A percentile compares a stretch with the other conserved stretches of the same genome.
These are phyloP conservation scores for Monosporascus sp. DNA, from an alignment of 2,329 filamentous ascomycete species.

Conservation along the genomic window DNA sequence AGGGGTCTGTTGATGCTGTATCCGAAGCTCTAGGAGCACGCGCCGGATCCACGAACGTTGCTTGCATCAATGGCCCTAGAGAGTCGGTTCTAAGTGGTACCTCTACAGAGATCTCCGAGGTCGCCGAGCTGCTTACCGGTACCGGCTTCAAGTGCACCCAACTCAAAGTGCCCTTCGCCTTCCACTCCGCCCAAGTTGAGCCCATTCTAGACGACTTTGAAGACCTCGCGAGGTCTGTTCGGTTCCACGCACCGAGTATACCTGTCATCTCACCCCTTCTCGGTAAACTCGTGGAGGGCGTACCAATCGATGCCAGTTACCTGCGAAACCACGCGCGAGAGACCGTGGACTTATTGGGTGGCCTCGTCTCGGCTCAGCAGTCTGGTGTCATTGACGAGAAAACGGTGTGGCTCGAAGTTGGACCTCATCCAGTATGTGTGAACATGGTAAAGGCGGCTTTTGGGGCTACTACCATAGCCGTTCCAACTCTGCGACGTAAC, in stretches of 20 bases:
- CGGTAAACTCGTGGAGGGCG: conserved; percentile 53
- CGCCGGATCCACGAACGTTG: conserved; percentile 40
- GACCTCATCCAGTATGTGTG: conserved; percentile 66
- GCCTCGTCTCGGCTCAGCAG: conserved; percentile 52
- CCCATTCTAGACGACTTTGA: conserved; percentile 57
- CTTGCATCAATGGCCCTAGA: conserved; percentile 70
- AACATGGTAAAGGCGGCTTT: conserved; percentile 64
- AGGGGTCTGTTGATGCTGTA: conserved; percentile 45
- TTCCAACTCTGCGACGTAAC: conserved; percentile 56
- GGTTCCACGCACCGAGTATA: conserved; percentile 49
- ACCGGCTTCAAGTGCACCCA: conserved; percentile 55
- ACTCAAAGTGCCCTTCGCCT: conserved; percentile 61
- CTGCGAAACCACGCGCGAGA: conserved; percentile 60
- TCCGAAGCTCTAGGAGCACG: conserved; percentile 43
- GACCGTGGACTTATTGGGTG: conserved; percentile 63
- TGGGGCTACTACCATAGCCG: conserved; percentile 45
- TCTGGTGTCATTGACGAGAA: conserved; percentile 57
- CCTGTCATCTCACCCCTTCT: conserved; percentile 64
- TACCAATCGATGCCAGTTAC: conserved; percentile 55
- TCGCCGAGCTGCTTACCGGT: conserved; percentile 35
- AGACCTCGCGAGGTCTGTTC: conserved; percentile 43
- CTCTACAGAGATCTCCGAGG: conserved; percentile 33
- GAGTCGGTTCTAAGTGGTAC: conserved; percentile 67
- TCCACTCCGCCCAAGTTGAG: conserved; percentile 61
- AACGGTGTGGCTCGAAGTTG: conserved; percentile 67